Conservation (phyloP, 768 basidiomycete species). For the Leccinum uliginosum region DNA sequence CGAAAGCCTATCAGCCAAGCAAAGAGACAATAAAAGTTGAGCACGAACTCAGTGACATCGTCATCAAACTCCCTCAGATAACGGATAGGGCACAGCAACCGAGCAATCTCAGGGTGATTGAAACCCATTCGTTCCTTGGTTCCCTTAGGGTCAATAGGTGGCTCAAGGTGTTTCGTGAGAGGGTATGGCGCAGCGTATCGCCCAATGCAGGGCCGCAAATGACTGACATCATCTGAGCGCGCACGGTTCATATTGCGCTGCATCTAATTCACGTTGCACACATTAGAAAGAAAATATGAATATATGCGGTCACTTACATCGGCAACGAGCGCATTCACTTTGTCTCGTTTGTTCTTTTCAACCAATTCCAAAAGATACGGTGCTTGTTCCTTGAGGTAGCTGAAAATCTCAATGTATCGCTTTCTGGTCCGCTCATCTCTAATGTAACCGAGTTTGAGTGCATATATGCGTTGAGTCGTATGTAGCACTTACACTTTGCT, state of each 20-base stretch:
- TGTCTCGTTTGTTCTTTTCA: background rate
- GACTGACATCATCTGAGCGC: background rate
- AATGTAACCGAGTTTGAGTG: background rate
- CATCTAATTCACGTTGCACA: background rate
- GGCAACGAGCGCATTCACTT: background rate
- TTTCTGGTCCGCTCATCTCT: background rate
- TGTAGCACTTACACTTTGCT: background rate
- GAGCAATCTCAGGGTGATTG: background rate
- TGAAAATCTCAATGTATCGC: background rate
- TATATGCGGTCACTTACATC: background rate
- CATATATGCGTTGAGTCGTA: background rate
- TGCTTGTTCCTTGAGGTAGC: background rate
- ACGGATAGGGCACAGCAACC: background rate
- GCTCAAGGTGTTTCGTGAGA: background rate
- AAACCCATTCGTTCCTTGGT: background rate
- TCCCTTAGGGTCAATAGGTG: background rate
- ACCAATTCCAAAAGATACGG: background rate
- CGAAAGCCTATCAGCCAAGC: no score
- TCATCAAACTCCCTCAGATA: background rate
- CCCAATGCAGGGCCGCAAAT: background rate
- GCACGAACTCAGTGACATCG: background rate
- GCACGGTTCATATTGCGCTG: background rate
- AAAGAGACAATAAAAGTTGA: no score
- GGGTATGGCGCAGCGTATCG: background rate
- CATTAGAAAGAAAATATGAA: no score